Base-by-base conservation (phyloP, 1,139 yeast genomes). In the Blastobotrys apis region DNA sequence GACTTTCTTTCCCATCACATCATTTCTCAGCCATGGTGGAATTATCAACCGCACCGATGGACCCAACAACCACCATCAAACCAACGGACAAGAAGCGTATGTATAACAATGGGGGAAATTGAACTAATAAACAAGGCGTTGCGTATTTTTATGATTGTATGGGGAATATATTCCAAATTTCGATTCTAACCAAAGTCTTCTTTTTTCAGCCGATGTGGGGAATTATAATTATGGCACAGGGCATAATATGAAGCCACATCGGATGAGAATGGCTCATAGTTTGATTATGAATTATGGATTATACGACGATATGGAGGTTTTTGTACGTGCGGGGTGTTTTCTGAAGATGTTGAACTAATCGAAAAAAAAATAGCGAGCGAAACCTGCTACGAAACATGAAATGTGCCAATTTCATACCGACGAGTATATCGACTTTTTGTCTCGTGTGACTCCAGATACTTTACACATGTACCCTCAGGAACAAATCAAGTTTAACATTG, bases 401-500 rank as follows among this genome's bases (percentile, higher is more conserved):
- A 90, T 92, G 97, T 87, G 97, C 59, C 97, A 92, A 67, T 90
- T 92, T 65, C 98, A 92, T 64, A 88, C 97, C 3, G 97, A 92
- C 67, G 97, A 92, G 64, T 92, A 92, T 65, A 85, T 92, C 53
- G 97, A 92, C 66, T 92, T 92, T 62, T 71, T 92, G 54, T 84
- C 94, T 41, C 75, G 97, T 47, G 97, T 87, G 27, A 83, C 95
- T 3, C 97, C 97, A 2, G 97, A 90, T 62, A 90, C 90, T 64
- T 74, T 90, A 66, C 96, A 90, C 51, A 68, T 84, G 74, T 90
- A 88, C 64, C 80, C 85, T 57, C 88, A 88, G 62, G 97, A 92
- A 65, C 94, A 87, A 62, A 84, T 84, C 45, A 86, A 88, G 65
- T 92, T 92, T 71, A 90, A 92, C 64, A 96, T 92, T 30, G 97